A percentile compares a stretch with the other conserved stretches of the same genome.
Evolutionary conservation across 1,284 basidiomycete genomes (phyloP).

Genomic region (Sporisorium sorghi): DNA sequence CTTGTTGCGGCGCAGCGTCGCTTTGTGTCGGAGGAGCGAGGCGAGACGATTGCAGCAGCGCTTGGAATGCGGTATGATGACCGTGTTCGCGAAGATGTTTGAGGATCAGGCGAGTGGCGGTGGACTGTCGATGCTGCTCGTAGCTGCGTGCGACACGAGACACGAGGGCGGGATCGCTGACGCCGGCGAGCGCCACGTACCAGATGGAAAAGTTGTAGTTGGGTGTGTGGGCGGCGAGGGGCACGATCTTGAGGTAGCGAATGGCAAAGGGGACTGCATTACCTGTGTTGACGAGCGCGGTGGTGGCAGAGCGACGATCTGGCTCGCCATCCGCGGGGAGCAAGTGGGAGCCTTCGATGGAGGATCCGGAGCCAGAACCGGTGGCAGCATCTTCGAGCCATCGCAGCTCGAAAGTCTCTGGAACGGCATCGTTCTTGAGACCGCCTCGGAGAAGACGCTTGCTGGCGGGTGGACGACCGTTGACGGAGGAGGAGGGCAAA

Average conservation of each 20-base stretch:
- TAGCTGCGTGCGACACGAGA: conserved; percentile 45
- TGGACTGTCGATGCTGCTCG: conserved; percentile 58
- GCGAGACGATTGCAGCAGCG: conserved; percentile 48
- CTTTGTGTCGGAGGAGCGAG: conserved; percentile 22
- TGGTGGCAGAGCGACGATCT: conserved; percentile 39
- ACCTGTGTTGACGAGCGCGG: conserved; percentile 40
- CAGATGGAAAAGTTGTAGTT: conserved; percentile 69
- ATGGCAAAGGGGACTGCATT: conserved; percentile 54
- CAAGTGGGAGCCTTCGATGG: conserved; percentile 33
- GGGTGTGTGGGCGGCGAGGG: conserved; percentile 64
- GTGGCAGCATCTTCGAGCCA: conserved; percentile 51
- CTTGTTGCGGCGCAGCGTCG: conserved; percentile 1
- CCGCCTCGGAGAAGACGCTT: conserved; percentile 61
- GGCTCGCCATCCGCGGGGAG: conserved; percentile 42
- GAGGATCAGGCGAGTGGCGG: conserved; percentile 70
- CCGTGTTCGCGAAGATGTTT: conserved; percentile 83
- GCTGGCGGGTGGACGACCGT: conserved; percentile 41
- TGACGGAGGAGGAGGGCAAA: conserved; percentile 32
- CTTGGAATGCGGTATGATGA: conserved; percentile 76
- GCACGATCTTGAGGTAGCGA: conserved; percentile 67
- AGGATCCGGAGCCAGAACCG: conserved; percentile 40
- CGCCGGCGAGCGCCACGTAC: conserved; percentile 67
- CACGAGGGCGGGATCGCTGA: conserved; percentile 53
- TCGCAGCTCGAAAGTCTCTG: conserved; percentile 59
- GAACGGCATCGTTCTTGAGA: conserved; percentile 65